Conservation (phyloP, 2,329 filamentous ascomycete species). For the Alternaria sp. region DNA sequence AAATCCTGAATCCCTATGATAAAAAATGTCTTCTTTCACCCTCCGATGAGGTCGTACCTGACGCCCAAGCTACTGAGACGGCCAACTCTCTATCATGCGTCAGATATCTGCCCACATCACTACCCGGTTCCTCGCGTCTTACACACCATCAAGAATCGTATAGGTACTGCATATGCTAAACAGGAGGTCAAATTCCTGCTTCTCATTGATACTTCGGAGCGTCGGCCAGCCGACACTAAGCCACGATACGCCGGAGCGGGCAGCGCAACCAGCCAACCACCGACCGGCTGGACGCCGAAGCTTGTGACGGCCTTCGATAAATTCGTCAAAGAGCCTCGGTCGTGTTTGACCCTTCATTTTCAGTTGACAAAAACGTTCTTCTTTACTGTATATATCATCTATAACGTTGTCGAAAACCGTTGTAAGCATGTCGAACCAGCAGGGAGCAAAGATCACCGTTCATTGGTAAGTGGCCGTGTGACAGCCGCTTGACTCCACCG, state of each 20-base stretch:
- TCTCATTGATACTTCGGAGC: slow-evolving; percentile 2
- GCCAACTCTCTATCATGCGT: background rate
- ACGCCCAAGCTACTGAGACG: background rate
- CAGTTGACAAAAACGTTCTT: background rate
- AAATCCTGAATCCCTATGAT: background rate
- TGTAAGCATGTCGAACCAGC: slow-evolving; percentile 36
- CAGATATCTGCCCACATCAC: background rate
- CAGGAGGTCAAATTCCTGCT: background rate
- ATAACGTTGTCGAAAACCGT: too few species aligned
- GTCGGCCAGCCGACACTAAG: slow-evolving; percentile 12
- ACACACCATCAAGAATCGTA: background rate
- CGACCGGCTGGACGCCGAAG: slow-evolving; percentile 14
- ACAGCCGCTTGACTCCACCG: background rate
- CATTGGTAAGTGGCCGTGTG: slow-evolving; percentile 42
- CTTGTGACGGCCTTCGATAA: slow-evolving; percentile 16
- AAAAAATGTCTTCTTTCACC: accelerated
- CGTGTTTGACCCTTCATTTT: background rate
- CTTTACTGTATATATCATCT: background rate
- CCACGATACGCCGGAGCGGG: background rate
- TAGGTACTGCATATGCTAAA: background rate
- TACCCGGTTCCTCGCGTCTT: background rate
- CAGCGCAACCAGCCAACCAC: slow-evolving; percentile 4
- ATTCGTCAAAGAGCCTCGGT: slow-evolving; percentile 16
- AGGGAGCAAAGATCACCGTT: slow-evolving; percentile 47
- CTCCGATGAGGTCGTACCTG: background rate